Evolutionary conservation across 805 yeast genomes (phyloP).

Genomic region (Metschnikowia cerradonensis): DNA sequence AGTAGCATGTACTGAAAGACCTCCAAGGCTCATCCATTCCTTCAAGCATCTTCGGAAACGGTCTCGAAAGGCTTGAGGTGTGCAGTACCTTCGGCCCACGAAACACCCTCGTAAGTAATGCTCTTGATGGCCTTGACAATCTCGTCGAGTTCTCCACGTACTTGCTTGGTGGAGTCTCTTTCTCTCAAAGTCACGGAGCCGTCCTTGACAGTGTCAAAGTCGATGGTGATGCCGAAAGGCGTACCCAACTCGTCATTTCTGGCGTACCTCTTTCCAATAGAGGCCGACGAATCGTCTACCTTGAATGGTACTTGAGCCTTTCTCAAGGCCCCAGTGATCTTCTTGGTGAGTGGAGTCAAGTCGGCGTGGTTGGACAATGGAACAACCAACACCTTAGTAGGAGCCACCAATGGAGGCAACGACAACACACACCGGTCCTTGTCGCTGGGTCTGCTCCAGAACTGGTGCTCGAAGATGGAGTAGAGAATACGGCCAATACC

Average conservation of each 20-base stretch:
- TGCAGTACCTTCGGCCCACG: slow-evolving; percentile 87
- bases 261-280: slow-evolving; percentile 96
- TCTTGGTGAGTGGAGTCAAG: slow-evolving; percentile 68
- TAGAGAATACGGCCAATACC: slow-evolving; percentile 98
- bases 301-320: slow-evolving; percentile 85
- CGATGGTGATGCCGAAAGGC: slow-evolving; percentile 96
- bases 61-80: slow-evolving; percentile 64
- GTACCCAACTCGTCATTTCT: slow-evolving; percentile 98
- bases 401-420: slow-evolving; percentile 93
- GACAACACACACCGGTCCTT: slow-evolving; percentile 83
- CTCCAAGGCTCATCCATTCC: too few relatives aligned
- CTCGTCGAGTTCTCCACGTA: slow-evolving; percentile 81
- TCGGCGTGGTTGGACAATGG: slow-evolving; percentile 86
- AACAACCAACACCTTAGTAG: slow-evolving; percentile 92
- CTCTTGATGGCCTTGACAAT: slow-evolving; percentile 66
- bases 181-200: slow-evolving; percentile 91
- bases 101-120: slow-evolving; percentile 66
- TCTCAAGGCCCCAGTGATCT: slow-evolving; percentile 69
- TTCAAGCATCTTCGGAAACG: slow-evolving; percentile 14
- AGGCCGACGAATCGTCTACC: slow-evolving; percentile 94
- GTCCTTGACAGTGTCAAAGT: slow-evolving; percentile 87
- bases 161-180: slow-evolving; percentile 95
- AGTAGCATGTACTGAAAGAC: too few relatives aligned
- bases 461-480: slow-evolving; percentile 87
- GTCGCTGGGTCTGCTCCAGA: slow-evolving; percentile 91